Evolutionary conservation across 2,329 filamentous ascomycete genomes (phyloP).

Genomic region (Penicillium sp.): DNA sequence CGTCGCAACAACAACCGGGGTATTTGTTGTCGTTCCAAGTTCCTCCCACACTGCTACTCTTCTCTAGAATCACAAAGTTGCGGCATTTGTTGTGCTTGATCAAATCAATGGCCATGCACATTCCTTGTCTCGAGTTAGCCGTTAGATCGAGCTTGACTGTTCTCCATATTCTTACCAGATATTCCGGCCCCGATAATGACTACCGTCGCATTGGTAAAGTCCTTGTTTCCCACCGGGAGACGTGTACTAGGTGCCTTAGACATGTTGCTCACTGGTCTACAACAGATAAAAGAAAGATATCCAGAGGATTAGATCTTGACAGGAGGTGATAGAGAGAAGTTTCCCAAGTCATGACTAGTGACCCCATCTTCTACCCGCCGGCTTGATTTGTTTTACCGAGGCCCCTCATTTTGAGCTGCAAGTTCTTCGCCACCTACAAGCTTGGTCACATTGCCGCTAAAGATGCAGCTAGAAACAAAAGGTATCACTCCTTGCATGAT

Average conservation of each 20-base stretch:
- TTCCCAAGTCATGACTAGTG: background rate
- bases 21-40: constrained; percentile 51
- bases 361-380: background rate
- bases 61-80: constrained; percentile 23
- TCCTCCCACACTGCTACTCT: constrained; percentile 20
- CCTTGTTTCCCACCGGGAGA: constrained; percentile 44
- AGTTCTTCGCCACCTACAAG: background rate
- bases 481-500: background rate
- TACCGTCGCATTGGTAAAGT: constrained; percentile 53
- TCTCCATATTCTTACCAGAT: constrained; percentile 39
- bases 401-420: background rate
- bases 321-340: background rate
- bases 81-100: constrained; percentile 37
- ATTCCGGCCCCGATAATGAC: constrained; percentile 59
- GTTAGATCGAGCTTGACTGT: background rate
- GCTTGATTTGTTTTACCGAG: background rate
- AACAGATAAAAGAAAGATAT: background rate
- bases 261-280: constrained; percentile 4
- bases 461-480: background rate
- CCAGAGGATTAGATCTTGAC: background rate
- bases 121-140: constrained; percentile 32
- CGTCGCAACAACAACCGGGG: constrained; percentile 56
- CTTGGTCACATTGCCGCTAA: background rate
- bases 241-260: constrained; percentile 1
- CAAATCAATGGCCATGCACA: constrained; percentile 58